These are phyloP conservation scores for Linaria vulgaris DNA, from an alignment of 257 asterid species.

Conservation along the genomic window DNA sequence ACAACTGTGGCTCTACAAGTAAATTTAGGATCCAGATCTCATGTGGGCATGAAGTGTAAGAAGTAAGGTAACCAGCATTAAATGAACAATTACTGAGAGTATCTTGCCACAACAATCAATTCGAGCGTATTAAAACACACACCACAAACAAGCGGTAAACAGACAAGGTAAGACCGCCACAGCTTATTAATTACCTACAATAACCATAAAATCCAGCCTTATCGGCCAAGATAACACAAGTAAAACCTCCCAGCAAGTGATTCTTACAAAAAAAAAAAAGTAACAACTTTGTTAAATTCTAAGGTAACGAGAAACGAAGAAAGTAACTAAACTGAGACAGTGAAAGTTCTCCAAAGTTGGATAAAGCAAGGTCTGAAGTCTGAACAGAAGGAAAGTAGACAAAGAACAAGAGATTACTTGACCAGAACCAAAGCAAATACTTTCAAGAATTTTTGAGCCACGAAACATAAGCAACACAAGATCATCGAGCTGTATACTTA, in stretches of 20 bases:
- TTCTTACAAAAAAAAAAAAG: not conserved
- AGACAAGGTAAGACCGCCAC: not conserved
- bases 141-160: no score
- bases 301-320: no score
- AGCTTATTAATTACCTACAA: not conserved
- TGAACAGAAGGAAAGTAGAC: not conserved
- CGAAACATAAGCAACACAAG: not conserved
- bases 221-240: not conserved
- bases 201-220: not conserved
- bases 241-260: constrained; percentile 2
- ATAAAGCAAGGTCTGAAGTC: not conserved
- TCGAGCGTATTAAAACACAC: no score
- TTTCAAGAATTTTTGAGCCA: not conserved
- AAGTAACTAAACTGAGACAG: not conserved
- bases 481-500: no score
- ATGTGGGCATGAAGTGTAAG: no score
- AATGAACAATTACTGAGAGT: no score
- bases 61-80: no score
- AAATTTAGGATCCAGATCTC: no score
- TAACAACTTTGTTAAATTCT: no score
- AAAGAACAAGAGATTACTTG: not conserved
- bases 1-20: no score
- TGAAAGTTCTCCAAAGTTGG: not conserved
- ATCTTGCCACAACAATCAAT: no score
- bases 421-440: not conserved